Base-by-base conservation (phyloP, 768 basidiomycete species). In the Amanita rubescens region DNA sequence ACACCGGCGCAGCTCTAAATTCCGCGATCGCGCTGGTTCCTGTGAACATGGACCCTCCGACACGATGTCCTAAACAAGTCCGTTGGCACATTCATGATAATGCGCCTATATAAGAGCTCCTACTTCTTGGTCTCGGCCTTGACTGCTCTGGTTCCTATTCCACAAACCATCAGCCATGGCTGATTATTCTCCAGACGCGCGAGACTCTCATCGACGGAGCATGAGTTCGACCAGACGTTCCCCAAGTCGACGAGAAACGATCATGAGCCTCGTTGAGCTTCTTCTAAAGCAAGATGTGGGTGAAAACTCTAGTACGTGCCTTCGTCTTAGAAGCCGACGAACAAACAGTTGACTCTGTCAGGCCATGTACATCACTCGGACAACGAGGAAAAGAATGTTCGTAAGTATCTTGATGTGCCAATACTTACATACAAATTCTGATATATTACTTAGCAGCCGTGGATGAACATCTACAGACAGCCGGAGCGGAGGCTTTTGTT, bases 401-500 rank as follows among this genome's bases (percentile, higher is more conserved):
- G 85, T 86, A 63, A 74, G 84, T 84, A 32, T 30, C 10, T 39
- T 37, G 22, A 41, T 24, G 42, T 44, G 44, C 2, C 20, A 39
- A 38, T 49, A 14, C 48, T 35, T 55, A 55, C 55, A 25, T 19
- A 8, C 27, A 12, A 25, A 45, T 20, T 10, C 17, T 12, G 7
- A 15, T 22, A 22, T 35, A 25, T 50, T 17, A 14, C 37, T 32
- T 49, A 84, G 85, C 82, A 6, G 78, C 75, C 41, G 80, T 83
- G 53, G 82, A 87, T 59, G 85, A 88, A 58, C 80, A 85, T 59
- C 63, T 82, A n/a, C 85, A 87, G 67, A 73, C 71, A 55, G 76
- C 75, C 10, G 86, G 86, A 10, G 83, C 84, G 4, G 83, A 84
- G 49, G 69, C 73, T 5, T 87, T 87, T 65, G 68, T 78, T 59